phyloP scores from a whole-genome alignment of 2,329 filamentous ascomycete species.

The Tolypocladium tropicale region DNA sequence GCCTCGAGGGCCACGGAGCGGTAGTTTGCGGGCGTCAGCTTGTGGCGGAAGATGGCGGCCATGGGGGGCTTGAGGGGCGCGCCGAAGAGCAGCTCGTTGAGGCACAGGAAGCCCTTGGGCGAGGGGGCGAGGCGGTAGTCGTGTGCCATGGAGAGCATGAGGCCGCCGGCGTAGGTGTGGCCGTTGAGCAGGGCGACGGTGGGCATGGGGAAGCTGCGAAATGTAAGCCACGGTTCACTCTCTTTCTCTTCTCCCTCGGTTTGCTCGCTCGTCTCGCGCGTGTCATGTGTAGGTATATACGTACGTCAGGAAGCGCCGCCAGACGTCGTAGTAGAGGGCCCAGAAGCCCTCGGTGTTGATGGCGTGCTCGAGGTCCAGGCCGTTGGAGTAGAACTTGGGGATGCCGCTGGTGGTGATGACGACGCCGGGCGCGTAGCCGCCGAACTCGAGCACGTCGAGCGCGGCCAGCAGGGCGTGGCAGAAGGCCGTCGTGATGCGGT shows the following conservation, averaged over 20 bases:
- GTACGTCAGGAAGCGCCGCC: conserved; percentile 42
- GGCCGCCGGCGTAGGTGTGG: conserved; percentile 71
- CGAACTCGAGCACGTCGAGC: conserved; percentile 64
- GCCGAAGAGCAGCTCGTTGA: conserved; percentile 76
- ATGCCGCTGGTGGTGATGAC: conserved; percentile 68
- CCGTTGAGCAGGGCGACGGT: conserved; percentile 72
- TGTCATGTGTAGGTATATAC: not conserved
- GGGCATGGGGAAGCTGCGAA: conserved; percentile 59
- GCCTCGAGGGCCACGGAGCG: conserved; percentile 64
- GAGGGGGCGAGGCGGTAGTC: conserved; percentile 74
- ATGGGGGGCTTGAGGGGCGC: conserved; percentile 66
- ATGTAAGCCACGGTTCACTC: not conserved
- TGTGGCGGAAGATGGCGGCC: conserved; percentile 63
- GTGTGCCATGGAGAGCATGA: conserved; percentile 74
- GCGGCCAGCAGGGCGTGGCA: conserved; percentile 58
- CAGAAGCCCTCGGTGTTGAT: conserved; percentile 50
- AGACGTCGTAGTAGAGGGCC: conserved; percentile 53
- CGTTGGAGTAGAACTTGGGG: conserved; percentile 73
- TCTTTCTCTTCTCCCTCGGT: not conserved
- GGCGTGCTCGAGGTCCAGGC: conserved; percentile 66
- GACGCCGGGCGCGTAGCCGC: conserved; percentile 54
- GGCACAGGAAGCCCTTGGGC: conserved; percentile 59
- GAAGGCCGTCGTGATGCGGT: conserved; percentile 61
- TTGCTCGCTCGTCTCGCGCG: too few species aligned
- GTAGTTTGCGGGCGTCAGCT: conserved; percentile 47